Evolutionary conservation across 768 basidiomycete species (phyloP).

Genomic region (Aureoboletus auriporus): DNA sequence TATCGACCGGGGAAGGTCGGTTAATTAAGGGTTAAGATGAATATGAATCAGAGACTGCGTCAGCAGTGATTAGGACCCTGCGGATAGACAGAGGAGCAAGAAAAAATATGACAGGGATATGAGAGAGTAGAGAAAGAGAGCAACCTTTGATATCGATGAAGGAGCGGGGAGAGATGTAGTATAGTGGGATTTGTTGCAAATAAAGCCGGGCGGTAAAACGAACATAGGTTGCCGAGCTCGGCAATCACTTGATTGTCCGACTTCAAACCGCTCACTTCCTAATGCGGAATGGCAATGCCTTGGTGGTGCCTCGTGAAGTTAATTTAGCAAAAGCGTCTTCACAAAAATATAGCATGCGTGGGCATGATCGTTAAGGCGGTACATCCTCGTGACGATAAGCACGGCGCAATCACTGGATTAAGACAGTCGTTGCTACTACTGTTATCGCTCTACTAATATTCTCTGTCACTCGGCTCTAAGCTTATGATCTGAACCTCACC

Average conservation of each 20-base stretch:
- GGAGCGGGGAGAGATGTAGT: slow-evolving; percentile 25
- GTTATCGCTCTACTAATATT: too few relatives aligned
- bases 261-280: slow-evolving; percentile 32
- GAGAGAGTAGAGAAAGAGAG: slow-evolving; percentile 12
- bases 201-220: slow-evolving; percentile 36
- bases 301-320: slow-evolving; percentile 18
- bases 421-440: too few relatives aligned
- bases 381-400: slow-evolving; percentile 18
- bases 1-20: slow-evolving; percentile 39
- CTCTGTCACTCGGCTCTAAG: too few relatives aligned
- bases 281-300: slow-evolving; percentile 21
- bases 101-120: slow-evolving; percentile 2
- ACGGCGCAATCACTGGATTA: slow-evolving; percentile 19
- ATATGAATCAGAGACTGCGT: slow-evolving; percentile 13
- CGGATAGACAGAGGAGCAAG: neutral
- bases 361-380: slow-evolving; percentile 15
- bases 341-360: slow-evolving; percentile 18
- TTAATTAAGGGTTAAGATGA: slow-evolving; percentile 36
- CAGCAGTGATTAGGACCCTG: slow-evolving; percentile 1
- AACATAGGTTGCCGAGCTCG: slow-evolving; percentile 35
- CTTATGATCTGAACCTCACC: too few relatives aligned
- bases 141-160: slow-evolving; percentile 27
- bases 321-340: slow-evolving; percentile 15
- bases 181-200: slow-evolving; percentile 37
- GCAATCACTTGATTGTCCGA: slow-evolving; percentile 35